Evolutionary conservation across 2,329 filamentous ascomycete species (phyloP), one percentile per base, ranked within the genome.

Genomic region (Phoma sp.): DNA sequence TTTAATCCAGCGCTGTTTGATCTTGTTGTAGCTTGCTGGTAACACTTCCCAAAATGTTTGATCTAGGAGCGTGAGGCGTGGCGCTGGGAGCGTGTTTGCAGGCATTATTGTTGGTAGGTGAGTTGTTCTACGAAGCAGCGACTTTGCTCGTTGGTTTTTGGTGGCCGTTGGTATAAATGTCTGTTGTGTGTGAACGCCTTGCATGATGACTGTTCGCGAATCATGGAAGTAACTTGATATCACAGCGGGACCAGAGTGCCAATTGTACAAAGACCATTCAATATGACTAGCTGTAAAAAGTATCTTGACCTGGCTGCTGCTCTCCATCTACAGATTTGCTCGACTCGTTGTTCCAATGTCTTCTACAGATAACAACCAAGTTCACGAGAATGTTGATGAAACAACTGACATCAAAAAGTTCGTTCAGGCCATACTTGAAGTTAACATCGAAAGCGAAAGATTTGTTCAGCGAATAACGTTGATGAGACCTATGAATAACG

Each of bases 11-110:
- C 45, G 45, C 19, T 36, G 27, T 35, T 44, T 45, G 24, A 55
- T 55, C 9, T 55, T 50, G 27, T 40, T 22, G 17, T 55, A 45
- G 7, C 44, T 35, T 29, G 35, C 46, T 7, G 51, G 51, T 9
- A 55, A 13, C 6, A 45, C 35, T 45, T 49, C 21, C 45, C 45
- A 55, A 40, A 50, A 55, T 9, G 40, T 55, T 45, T 38, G 41
- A 17, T 40, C 46, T 4, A 55, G 22, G 9, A 50, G 31, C 36
- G 40, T 40, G 4, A 45, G 27, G 19, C 51, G 51, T 10, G 27
- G 25, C 33, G 39, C 40, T 35, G 27, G 41, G 36, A 33, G n/a
- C 1, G 43, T 17, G 17, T 21, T 39, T 21, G 35, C 13, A 19
- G 39, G 31, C 51, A 49, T 55, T 6, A 21, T 17, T 19, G 19